phyloP scores from a whole-genome alignment of 441 rosid genomes.

The Erodium moschatum region DNA sequence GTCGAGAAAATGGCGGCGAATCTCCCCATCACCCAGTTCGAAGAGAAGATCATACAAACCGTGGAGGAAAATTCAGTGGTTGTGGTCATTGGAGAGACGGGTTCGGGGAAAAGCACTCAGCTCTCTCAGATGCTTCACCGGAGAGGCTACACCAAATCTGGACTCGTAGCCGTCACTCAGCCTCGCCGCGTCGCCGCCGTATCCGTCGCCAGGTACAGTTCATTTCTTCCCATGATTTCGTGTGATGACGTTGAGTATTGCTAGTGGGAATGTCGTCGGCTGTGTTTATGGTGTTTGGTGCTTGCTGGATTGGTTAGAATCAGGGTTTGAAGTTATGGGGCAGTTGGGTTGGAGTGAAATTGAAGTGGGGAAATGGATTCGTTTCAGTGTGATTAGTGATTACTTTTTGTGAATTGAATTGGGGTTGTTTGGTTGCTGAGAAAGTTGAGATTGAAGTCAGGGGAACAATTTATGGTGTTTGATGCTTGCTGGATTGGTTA shows the following conservation, averaged over 20 bases:
- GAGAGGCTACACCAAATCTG: constrained; percentile 64
- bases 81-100: constrained; percentile 84
- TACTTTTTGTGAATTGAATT: neutral
- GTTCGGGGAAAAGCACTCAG: constrained; percentile 98
- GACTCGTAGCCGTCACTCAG: constrained; percentile 75
- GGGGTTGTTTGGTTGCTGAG: neutral
- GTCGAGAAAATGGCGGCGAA: constrained; percentile 37
- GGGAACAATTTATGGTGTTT: neutral
- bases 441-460: neutral
- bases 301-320: constrained; percentile 5
- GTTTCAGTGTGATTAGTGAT: neutral
- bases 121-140: constrained; percentile 92
- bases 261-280: neutral
- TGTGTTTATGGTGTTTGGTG: neutral
- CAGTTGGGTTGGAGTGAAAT: neutral
- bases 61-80: constrained; percentile 67
- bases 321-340: neutral
- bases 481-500: constrained; percentile 8
- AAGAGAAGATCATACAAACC: constrained; percentile 60
- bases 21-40: constrained; percentile 77
- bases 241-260: neutral
- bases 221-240: neutral
- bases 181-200: constrained; percentile 98
- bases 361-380: neutral
- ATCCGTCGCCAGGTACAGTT: constrained; percentile 66